Evolutionary conservation across 495 filamentous ascomycete genomes (phyloP), one percentile per base, ranked within the genome.

Genomic region (Aspergillus olivimuriae): DNA sequence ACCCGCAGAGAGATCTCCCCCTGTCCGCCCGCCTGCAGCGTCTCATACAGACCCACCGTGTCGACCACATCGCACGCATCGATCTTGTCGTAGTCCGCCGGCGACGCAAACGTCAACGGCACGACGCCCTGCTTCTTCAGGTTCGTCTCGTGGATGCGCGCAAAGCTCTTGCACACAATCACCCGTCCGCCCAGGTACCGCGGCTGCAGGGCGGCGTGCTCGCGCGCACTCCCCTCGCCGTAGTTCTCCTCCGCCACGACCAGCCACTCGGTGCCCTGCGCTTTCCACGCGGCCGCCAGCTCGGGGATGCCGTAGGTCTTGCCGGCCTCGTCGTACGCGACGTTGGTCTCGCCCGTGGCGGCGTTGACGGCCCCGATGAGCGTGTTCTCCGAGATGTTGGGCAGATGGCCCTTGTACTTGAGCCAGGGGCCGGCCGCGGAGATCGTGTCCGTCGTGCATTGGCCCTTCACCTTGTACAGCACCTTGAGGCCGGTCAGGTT

Each of bases 41-140:
- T 81, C 38, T 95, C 85, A 50, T 85, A 82, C 48, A 97, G 63
- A 0, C 92, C 92, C 17, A 85, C 75, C 0, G 90, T 95, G 6
- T 65, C 69, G 22, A 96, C 87, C 42, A 80, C 70, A 60, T 98
- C 92, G 48, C 87, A 86, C 1, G 87, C 87, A 24, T 74, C 68
- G 35, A 98, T 82, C 39, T 65, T 64, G 47, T 90, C 87, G 59
- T 98, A 98, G 60, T 97, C 94, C n/a, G 67, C 70, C 57, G 86
- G 85, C 56, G 92, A 74, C 2, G 68, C 86, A 55, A 98, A 95
- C 0, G 86, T 94, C 47, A 98, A 67, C 0, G 92, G 92, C 16
- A 96, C 89, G 12, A 98, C 84, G 46, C 92, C 92, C 72, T 98
- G 92, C 74, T 98, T 97, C 82, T 98, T 98, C 22, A 98, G 70